A percentile compares a stretch with the other conserved stretches of the same genome.
Evolutionary conservation across 345 rosid genomes (phyloP).

Genomic region (Psidium friedrichsthalianum): DNA sequence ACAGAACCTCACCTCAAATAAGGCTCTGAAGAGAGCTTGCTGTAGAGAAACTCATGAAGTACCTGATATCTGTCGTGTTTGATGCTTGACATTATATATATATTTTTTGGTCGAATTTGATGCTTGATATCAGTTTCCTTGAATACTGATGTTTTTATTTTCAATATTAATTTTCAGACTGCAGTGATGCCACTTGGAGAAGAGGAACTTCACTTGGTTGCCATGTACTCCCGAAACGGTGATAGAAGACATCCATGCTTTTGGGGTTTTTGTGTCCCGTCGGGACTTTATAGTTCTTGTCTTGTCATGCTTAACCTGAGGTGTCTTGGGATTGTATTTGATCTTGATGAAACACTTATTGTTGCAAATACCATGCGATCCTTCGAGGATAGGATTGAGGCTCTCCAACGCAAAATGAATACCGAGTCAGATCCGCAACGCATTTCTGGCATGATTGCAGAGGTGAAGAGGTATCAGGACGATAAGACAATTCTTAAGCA

Average conservation of each 20-base stretch:
- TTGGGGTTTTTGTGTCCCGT: conserved; percentile 73
- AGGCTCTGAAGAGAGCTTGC: not conserved
- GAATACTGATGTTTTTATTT: not conserved
- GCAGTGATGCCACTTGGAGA: conserved; percentile 71
- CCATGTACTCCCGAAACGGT: conserved; percentile 54
- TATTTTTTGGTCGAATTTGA: not conserved
- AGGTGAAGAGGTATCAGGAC: conserved; percentile 87
- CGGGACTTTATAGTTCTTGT: conserved; percentile 72
- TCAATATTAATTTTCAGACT: conserved; percentile 32
- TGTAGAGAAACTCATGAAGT: not conserved
- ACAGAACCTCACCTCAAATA: not conserved
- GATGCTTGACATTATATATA: not conserved
- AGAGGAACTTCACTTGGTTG: conserved; percentile 94
- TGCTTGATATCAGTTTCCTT: not conserved
- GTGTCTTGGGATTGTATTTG: conserved; percentile 97
- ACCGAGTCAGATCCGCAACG: conserved; percentile 75
- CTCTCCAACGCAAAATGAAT: conserved; percentile 61
- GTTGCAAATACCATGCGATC: conserved; percentile 98
- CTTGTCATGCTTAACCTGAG: conserved; percentile 85
- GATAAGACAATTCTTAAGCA: conserved; percentile 88
- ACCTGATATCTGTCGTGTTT: not conserved
- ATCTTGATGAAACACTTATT: conserved; percentile 91
- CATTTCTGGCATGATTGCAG: conserved; percentile 55
- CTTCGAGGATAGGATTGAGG: conserved; percentile 86
- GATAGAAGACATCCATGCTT: conserved; percentile 58